Evolutionary conservation across 2,329 filamentous ascomycete genomes (phyloP).

Genomic region (Botrytis elliptica): DNA sequence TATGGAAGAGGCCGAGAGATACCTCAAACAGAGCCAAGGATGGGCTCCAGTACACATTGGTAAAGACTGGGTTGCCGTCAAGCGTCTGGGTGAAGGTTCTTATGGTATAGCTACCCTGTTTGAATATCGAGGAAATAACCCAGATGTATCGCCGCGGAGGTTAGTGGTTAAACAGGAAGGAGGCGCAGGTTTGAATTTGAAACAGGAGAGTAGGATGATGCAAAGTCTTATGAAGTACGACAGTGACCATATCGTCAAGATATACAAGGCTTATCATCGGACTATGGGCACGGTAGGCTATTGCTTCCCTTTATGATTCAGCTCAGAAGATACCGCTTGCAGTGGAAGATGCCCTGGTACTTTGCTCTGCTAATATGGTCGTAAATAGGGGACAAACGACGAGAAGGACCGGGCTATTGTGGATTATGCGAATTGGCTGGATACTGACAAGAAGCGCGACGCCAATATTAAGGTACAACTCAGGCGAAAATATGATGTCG

Average conservation of each 20-base stretch:
- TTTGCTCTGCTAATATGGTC: background rate
- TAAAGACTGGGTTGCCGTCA: constrained; percentile 15
- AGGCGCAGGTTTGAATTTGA: background rate
- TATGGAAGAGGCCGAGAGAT: background rate
- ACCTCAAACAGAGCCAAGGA: background rate
- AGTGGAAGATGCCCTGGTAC: no score
- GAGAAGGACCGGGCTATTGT: background rate
- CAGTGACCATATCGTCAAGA: constrained; percentile 14
- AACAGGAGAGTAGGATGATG: background rate
- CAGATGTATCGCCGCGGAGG: background rate
- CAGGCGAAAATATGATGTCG: background rate
- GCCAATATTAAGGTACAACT: background rate
- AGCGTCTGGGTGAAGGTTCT: background rate
- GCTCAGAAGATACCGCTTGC: background rate
- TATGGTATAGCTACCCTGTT: constrained; percentile 18
- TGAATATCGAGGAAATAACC: background rate
- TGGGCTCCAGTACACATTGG: constrained; percentile 11
- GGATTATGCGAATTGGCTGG: no score
- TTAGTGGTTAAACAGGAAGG: constrained; percentile 17
- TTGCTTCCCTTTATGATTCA: background rate
- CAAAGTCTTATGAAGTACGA: constrained; percentile 15
- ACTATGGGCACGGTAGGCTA: constrained; percentile 1
- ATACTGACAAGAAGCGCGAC: background rate
- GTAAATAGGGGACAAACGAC: background rate
- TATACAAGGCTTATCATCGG: constrained; percentile 13